Base-by-base conservation (phyloP, 2,329 filamentous ascomycete genomes). In the Sphaerostilbella broomeana region DNA sequence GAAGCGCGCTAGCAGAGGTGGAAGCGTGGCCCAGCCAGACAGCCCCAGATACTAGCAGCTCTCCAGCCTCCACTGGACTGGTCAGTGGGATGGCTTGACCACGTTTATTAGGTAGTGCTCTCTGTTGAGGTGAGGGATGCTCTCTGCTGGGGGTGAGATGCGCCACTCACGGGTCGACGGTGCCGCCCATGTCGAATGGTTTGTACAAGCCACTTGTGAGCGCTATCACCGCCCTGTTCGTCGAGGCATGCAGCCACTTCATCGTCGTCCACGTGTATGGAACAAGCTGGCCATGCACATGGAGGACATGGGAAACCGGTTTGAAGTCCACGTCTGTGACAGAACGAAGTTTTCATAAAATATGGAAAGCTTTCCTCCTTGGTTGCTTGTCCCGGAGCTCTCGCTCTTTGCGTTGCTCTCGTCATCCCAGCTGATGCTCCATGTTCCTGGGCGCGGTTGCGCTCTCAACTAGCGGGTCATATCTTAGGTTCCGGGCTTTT, bases 131-230 rank as follows among this genome's bases (percentile, higher is more conserved):
- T 35, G n/a, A n/a, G n/a, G n/a, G n/a, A n/a, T n/a, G n/a, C 17
- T 31, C 3, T 8, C 22, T 25, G 22, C 34, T 38, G 40, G 40
- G 32, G 40, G 40, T 25, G 26, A 38, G 35, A 38, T 38, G 40
- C 40, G 35, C 40, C 40, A 42, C 40, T 38, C 40, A 42, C 40
- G 40, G 40, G 35, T 42, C 40, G 35, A 42, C 34, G 40, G 34
- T 38, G 40, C 40, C 40, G 40, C 40, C 40, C 40, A 34, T 24
- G 35, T 24, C 13, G 17, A 16, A 16, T 34, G 35, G 16, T 32
- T 33, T 22, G 35, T 25, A 24, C 41, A 43, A 40, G 36, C 41
- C 36, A 40, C 36, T 43, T 31, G 20, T 31, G 30, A 43, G 37
- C 31, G 19, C 26, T 32, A 43, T 40, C 36, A 35, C 41, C 41